phyloP scores from a whole-genome alignment of 257 asterid species.

The Solanum habrochaites region DNA sequence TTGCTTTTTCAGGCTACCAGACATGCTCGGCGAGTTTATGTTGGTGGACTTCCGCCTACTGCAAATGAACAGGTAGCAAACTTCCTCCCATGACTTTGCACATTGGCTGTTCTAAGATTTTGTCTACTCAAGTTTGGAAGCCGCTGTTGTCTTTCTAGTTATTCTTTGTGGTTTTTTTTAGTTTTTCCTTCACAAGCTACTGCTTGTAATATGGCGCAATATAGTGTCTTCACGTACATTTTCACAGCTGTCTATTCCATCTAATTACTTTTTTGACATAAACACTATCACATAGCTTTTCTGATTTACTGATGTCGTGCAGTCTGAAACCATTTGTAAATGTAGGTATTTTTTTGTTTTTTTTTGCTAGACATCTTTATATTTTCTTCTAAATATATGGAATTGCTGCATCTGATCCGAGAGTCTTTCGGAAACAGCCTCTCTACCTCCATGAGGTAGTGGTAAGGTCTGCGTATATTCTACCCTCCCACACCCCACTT shows the following conservation, averaged over 20 bases:
- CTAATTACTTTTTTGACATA: neutral
- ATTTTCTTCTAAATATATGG: neutral
- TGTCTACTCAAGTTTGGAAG: neutral
- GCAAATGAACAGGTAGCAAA: constrained; percentile 82
- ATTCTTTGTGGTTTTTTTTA: neutral
- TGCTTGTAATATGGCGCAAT: neutral
- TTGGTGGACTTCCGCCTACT: constrained; percentile 92
- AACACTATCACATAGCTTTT: neutral
- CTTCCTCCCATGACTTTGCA: neutral
- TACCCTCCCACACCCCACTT: neutral
- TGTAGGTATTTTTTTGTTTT: neutral
- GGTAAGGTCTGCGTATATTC: neutral
- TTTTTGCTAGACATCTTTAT: neutral
- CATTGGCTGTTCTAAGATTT: neutral
- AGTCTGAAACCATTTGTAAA: neutral
- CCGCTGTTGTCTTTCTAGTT: neutral
- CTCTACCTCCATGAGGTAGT: neutral
- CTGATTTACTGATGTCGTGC: neutral
- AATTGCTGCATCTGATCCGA: neutral
- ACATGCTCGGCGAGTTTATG: constrained; percentile 95
- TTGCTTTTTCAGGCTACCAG: constrained; percentile 71
- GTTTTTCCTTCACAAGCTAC: neutral
- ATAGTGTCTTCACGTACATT: neutral
- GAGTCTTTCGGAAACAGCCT: neutral
- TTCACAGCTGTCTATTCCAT: neutral